Evolutionary conservation across 164 flowering plant genomes (phyloP).

Genomic region (Warburgia ugandensis): DNA sequence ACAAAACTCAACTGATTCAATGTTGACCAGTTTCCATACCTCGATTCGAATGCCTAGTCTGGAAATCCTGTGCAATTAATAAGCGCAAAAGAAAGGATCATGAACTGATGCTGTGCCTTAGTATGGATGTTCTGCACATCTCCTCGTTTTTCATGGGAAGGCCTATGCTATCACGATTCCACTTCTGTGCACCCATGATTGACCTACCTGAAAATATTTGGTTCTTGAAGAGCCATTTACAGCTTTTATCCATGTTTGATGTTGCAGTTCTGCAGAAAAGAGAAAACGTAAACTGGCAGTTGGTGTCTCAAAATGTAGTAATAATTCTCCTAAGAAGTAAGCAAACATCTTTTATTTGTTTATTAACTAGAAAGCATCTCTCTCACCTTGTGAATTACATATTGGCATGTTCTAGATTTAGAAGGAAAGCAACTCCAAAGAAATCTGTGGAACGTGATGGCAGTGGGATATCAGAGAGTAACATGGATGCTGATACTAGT

Average conservation of each 20-base stretch:
- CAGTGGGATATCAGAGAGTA: conserved; percentile 18
- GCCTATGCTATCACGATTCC: neutral
- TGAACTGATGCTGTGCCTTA: neutral
- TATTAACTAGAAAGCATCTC: neutral
- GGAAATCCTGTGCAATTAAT: no score
- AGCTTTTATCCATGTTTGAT: neutral
- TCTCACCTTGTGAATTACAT: conserved; percentile 10
- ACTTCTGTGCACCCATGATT: neutral
- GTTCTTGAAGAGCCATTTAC: neutral
- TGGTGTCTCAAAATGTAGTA: conserved; percentile 21
- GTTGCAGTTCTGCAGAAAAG: conserved; percentile 35
- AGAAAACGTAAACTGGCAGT: conserved; percentile 21
- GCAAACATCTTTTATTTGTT: conserved; percentile 14
- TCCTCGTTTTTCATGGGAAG: neutral
- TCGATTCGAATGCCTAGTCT: no score
- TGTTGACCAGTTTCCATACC: no score
- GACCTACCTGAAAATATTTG: neutral
- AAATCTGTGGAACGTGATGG: conserved; percentile 26
- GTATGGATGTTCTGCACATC: no score
- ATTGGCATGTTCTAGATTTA: conserved; percentile 25
- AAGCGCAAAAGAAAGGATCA: no score
- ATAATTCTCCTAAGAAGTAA: conserved; percentile 40
- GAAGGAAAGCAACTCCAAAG: conserved; percentile 50
- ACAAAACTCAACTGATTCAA: no score
- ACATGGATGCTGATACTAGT: conserved; percentile 3